These are phyloP conservation scores for Zygoascus bituminiphila DNA, from an alignment of 805 yeast genomes.

Conservation along the genomic window DNA sequence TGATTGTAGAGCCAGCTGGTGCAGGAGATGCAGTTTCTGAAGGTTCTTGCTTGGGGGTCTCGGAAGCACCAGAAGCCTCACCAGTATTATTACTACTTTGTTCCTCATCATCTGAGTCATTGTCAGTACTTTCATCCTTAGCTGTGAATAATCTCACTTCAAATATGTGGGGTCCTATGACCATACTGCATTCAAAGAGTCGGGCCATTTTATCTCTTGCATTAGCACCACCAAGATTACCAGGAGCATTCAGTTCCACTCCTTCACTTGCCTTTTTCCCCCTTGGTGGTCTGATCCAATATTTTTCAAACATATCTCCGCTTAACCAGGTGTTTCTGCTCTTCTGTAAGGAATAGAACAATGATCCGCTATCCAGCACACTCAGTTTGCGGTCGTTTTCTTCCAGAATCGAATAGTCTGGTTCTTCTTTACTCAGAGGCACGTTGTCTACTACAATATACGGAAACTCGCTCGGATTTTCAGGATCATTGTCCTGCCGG, in stretches of 20 bases:
- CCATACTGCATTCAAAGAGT: constrained; percentile 64
- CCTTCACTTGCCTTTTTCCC: constrained; percentile 36
- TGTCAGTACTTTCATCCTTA: constrained; percentile 51
- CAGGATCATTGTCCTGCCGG: neutral
- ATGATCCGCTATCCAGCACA: constrained; percentile 54
- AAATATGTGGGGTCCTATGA: constrained; percentile 77
- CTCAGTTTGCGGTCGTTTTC: constrained; percentile 45
- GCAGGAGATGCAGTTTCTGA: neutral
- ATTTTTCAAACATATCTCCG: constrained; percentile 62
- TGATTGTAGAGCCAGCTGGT: neutral
- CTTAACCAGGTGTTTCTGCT: constrained; percentile 65
- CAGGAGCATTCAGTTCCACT: constrained; percentile 12
- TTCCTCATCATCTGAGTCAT: constrained; percentile 27
- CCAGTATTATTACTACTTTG: neutral
- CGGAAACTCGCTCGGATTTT: constrained; percentile 31
- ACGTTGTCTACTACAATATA: constrained; percentile 56
- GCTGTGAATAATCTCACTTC: constrained; percentile 73
- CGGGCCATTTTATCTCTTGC: constrained; percentile 85
- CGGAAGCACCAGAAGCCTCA: neutral
- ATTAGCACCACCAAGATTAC: constrained; percentile 33
- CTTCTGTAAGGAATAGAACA: constrained; percentile 44
- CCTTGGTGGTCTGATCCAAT: constrained; percentile 68
- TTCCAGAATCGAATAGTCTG: constrained; percentile 55
- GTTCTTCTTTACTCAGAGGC: constrained; percentile 57
- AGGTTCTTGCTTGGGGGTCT: neutral